Conservation (phyloP, 75 land plant species). For the Chamaecyparis obtusa region DNA sequence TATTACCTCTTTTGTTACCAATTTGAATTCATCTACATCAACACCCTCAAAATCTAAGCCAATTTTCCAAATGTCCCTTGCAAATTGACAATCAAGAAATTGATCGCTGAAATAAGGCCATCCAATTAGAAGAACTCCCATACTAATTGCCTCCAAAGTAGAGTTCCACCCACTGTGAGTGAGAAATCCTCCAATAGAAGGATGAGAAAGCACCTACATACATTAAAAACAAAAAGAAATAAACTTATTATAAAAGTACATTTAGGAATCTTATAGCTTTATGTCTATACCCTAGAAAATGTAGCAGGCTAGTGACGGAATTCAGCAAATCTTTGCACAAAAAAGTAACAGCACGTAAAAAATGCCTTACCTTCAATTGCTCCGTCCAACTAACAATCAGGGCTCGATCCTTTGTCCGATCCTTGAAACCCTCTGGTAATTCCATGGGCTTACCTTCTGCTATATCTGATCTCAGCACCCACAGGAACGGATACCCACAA, state of each 20-base stretch:
- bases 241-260: too few species aligned
- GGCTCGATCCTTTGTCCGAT: slow-evolving; percentile 11
- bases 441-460: neutral
- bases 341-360: neutral
- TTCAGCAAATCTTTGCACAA: too few species aligned
- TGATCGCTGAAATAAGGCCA: slow-evolving; percentile 17
- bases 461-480: slow-evolving; percentile 15
- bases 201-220: slow-evolving; percentile 14
- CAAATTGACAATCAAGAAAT: neutral
- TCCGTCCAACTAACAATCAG: slow-evolving; percentile 10
- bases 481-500: slow-evolving; percentile 11
- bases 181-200: slow-evolving; percentile 18
- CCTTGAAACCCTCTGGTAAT: slow-evolving; percentile 12
- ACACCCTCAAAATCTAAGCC: neutral
- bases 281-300: too few species aligned
- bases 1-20: neutral
- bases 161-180: slow-evolving; percentile 30
- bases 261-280: too few species aligned
- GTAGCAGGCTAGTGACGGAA: too few species aligned
- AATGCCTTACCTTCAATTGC: neutral
- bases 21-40: neutral
- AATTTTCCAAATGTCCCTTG: neutral
- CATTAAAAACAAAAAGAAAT: too few species aligned
- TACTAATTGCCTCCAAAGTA: slow-evolving; percentile 17
- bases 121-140: slow-evolving; percentile 24